Evolutionary conservation across 2,329 filamentous ascomycete species (phyloP).

Genomic region (Arthrobotrys entomopaga): DNA sequence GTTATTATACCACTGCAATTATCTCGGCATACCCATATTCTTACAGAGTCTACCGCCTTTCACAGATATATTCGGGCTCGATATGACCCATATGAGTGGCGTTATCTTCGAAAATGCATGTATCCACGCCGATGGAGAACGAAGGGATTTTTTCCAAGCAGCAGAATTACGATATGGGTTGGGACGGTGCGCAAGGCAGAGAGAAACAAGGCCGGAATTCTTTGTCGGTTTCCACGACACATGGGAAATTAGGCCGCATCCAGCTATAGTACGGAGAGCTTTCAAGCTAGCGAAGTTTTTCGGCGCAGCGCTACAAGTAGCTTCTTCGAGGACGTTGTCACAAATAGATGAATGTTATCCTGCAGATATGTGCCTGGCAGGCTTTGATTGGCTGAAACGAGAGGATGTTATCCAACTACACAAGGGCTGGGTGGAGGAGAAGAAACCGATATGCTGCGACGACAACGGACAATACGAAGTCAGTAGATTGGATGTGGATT

Average conservation of each 20-base stretch:
- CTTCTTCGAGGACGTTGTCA: slow-evolving; percentile 31
- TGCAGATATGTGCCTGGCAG: slow-evolving; percentile 57
- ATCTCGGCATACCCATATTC: slow-evolving; percentile 37
- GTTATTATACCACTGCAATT: slow-evolving; percentile 41
- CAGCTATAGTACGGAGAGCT: slow-evolving; percentile 61
- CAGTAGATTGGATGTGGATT: slow-evolving; percentile 34
- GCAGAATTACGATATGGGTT: slow-evolving; percentile 61
- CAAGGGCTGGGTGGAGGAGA: slow-evolving; percentile 60
- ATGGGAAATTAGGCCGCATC: slow-evolving; percentile 61
- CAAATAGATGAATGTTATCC: slow-evolving; percentile 60
- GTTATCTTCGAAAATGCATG: slow-evolving; percentile 64
- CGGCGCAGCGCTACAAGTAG: slow-evolving; percentile 59
- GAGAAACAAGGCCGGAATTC: slow-evolving; percentile 60
- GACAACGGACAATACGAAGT: slow-evolving; percentile 42
- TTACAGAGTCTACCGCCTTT: slow-evolving; percentile 48
- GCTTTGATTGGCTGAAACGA: slow-evolving; percentile 62
- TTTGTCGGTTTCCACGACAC: slow-evolving; percentile 62
- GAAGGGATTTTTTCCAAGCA: slow-evolving; percentile 64
- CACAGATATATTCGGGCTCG: slow-evolving; percentile 56
- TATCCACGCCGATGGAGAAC: slow-evolving; percentile 63
- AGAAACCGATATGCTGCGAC: slow-evolving; percentile 55
- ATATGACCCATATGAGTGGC: slow-evolving; percentile 61
- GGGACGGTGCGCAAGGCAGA: slow-evolving; percentile 59
- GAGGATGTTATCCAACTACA: slow-evolving; percentile 60
- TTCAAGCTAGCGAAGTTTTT: slow-evolving; percentile 62